These are phyloP conservation scores for Cordyceps cicadae DNA, from an alignment of 2,329 filamentous ascomycete species.

Conservation along the genomic window DNA sequence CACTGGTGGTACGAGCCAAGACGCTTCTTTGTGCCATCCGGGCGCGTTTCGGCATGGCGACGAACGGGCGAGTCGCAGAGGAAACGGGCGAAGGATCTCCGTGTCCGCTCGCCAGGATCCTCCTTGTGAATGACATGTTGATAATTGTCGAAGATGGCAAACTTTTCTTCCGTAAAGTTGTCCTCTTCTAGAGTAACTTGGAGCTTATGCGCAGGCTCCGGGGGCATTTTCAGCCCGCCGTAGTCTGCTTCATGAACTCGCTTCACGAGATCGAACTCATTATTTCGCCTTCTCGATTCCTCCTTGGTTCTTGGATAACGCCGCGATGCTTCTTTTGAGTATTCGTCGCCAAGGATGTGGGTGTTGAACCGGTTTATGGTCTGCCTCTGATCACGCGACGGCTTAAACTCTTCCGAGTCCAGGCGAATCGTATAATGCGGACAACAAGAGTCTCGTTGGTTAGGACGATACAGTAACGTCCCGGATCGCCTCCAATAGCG, in stretches of 20 bases:
- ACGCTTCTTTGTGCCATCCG: constrained; percentile 43
- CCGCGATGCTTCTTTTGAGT: constrained; percentile 54
- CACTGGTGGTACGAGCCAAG: constrained; percentile 76
- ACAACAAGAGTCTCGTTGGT: constrained; percentile 75
- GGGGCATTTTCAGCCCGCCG: constrained; percentile 44
- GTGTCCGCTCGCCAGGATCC: constrained; percentile 47
- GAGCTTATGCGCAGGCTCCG: constrained; percentile 58
- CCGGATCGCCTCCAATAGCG: constrained; percentile 71
- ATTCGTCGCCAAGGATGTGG: constrained; percentile 59
- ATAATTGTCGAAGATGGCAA: constrained; percentile 62
- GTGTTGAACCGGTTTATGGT: constrained; percentile 69
- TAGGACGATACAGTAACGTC: constrained; percentile 66
- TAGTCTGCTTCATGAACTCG: constrained; percentile 63
- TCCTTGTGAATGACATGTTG: constrained; percentile 68
- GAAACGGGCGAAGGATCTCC: constrained; percentile 59
- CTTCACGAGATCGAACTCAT: constrained; percentile 57
- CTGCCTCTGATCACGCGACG: constrained; percentile 65
- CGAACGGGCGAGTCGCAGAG: constrained; percentile 63
- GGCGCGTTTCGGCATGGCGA: constrained; percentile 32
- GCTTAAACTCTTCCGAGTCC: constrained; percentile 55
- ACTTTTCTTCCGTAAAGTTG: constrained; percentile 70
- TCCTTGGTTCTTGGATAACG: constrained; percentile 60
- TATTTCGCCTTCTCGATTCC: constrained; percentile 54
- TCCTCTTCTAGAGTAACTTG: constrained; percentile 63
- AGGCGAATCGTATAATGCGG: constrained; percentile 81